Conservation (phyloP, 371 early-diverging fungal genomes). For the Neoconidiobolus thromboides region DNA sequence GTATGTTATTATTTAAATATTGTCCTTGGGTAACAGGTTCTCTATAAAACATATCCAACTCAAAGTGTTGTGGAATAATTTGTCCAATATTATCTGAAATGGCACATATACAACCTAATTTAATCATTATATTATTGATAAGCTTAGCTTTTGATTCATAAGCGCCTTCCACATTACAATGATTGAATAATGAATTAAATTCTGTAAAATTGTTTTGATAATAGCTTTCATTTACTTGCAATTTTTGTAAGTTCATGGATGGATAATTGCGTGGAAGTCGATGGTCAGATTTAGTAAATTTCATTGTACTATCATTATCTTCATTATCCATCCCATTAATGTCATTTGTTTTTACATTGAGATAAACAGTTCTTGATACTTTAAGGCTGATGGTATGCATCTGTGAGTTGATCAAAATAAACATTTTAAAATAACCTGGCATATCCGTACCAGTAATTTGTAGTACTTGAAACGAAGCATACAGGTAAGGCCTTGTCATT, state of each 20-base stretch:
- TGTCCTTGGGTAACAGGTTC: slow-evolving; percentile 12
- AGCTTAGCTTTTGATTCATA: slow-evolving; percentile 79
- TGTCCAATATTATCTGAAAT: slow-evolving; percentile 12
- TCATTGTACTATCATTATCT: not conserved
- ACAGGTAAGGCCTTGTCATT: not conserved
- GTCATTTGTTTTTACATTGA: slow-evolving; percentile 21
- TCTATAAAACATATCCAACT: slow-evolving; percentile 27
- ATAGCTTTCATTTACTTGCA: slow-evolving; percentile 55
- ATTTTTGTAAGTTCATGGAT: slow-evolving; percentile 42
- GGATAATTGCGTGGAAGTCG: slow-evolving; percentile 15
- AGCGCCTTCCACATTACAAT: slow-evolving; percentile 76
- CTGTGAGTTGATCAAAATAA: slow-evolving; percentile 51
- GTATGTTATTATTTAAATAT: slow-evolving; percentile 19
- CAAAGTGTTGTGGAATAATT: not conserved
- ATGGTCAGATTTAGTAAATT: slow-evolving; percentile 8
- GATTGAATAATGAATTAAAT: slow-evolving; percentile 58
- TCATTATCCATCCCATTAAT: too few relatives aligned
- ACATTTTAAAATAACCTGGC: slow-evolving; percentile 68
- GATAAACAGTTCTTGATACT: slow-evolving; percentile 69
- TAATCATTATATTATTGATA: slow-evolving; percentile 54
- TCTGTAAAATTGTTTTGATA: slow-evolving; percentile 47
- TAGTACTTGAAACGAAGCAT: slow-evolving; percentile 53
- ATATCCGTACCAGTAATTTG: slow-evolving; percentile 64
- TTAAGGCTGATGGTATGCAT: slow-evolving; percentile 46
- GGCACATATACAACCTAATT: slow-evolving; percentile 36